Evolutionary conservation across 257 asterid genomes (phyloP), one percentile per base, ranked within the genome.

Genomic region (Plantago major): DNA sequence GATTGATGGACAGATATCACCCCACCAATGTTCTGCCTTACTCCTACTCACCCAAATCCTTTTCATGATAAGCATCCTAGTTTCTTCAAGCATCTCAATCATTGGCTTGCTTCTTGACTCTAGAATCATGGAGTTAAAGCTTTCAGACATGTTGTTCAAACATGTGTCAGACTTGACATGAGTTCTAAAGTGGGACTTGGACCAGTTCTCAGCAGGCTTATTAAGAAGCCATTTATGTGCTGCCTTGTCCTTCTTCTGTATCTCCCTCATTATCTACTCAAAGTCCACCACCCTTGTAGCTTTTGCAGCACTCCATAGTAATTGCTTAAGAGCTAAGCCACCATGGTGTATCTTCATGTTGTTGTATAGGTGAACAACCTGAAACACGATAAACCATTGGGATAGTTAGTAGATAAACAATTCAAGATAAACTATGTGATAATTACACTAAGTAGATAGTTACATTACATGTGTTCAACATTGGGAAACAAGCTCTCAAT

Each of bases 131-230:
- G 4, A n/a, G 6, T 63, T 70, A 26, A 62, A 60, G 11, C 55
- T 22, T 11, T 60, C 47, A 58, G 7, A 65, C 1, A 58, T 2
- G 9, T 71, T 71, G 22, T 60, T 71, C 10, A 51, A 8, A 3
- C 65, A 16, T 17, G 46, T 11, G 3, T 71, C 26, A 22, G 26
- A 22, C 26, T 22, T 22, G 1, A 22, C 26, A 22, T 1, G 26
- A 19, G 63, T 46, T 13, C 17, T 12, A 18, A 70, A 64, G 10
- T 71, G 58, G 0, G 74, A 56, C 9, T 45, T 47, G 2, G 61
- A n/a, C 49, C 66, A 63, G n/a, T 64, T 10, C 1, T 0, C 19
- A 2, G 65, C 40, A 12, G 15, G 14, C 12, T 33, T 66, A 10
- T 66, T 30, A 0, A 11, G 53, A 16, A 54, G 11, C 54, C 57